Conservation (phyloP, 352 stramenopile species). For the Globisporangium perplexum region DNA sequence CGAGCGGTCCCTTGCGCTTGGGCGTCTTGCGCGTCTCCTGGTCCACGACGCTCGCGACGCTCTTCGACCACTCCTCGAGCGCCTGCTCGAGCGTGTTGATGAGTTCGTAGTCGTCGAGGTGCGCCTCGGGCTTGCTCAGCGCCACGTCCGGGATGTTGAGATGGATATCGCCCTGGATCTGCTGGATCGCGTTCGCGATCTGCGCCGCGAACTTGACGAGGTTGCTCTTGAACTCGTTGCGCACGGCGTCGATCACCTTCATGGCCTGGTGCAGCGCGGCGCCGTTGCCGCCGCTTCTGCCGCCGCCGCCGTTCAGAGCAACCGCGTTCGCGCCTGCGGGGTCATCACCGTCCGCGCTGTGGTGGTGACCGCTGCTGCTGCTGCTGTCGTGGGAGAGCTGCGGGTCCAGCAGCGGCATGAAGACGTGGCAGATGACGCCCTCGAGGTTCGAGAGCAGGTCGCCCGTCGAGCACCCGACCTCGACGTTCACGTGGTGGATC, state of each 20-base stretch:
- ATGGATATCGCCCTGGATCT: slow-evolving; percentile 93
- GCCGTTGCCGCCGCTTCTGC: neutral
- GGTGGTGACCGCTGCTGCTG: slow-evolving; percentile 1
- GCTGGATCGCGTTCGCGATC: slow-evolving; percentile 90
- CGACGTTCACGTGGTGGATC: slow-evolving; percentile 59
- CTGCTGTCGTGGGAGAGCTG: slow-evolving; percentile 37
- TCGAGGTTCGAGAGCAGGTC: slow-evolving; percentile 82
- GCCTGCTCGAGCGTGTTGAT: slow-evolving; percentile 88
- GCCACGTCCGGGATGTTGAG: slow-evolving; percentile 90
- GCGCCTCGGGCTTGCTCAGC: slow-evolving; percentile 83
- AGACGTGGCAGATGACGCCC: slow-evolving; percentile 85
- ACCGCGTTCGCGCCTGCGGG: neutral
- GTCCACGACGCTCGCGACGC: slow-evolving; percentile 86
- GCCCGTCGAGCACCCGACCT: slow-evolving; percentile 86
- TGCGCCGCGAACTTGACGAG: slow-evolving; percentile 91
- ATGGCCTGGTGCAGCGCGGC: slow-evolving; percentile 39
- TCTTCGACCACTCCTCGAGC: slow-evolving; percentile 92
- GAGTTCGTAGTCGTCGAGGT: slow-evolving; percentile 82
- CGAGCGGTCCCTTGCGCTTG: slow-evolving; percentile 87
- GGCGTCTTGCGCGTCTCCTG: slow-evolving; percentile 84
- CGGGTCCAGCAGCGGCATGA: slow-evolving; percentile 81
- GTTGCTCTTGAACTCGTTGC: slow-evolving; percentile 88
- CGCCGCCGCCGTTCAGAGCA: neutral
- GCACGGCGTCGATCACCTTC: slow-evolving; percentile 78
- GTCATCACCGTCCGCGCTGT: neutral